Conservation (phyloP, 805 yeast genomes). For the Lachancea mirantina region DNA sequence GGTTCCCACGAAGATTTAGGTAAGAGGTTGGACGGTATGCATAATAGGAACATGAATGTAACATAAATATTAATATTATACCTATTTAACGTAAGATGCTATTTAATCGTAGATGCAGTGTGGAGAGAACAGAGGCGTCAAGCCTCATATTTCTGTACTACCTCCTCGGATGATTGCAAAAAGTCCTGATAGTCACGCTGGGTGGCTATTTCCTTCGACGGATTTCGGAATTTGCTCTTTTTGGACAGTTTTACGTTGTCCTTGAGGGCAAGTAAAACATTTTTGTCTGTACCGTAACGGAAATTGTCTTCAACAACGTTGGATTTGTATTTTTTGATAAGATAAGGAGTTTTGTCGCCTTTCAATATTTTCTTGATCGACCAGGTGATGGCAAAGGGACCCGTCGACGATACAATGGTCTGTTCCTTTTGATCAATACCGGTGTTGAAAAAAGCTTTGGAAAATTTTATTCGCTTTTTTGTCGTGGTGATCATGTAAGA, state of each 20-base stretch:
- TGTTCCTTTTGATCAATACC: constrained; percentile 60
- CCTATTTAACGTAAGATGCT: constrained; percentile 1
- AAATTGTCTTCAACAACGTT: constrained; percentile 72
- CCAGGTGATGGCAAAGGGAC: constrained; percentile 82
- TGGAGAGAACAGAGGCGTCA: neutral
- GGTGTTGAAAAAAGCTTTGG: constrained; percentile 71
- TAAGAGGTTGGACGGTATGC: constrained; percentile 10
- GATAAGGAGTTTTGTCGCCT: constrained; percentile 49
- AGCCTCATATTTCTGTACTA: constrained; percentile 1
- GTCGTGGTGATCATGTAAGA: constrained; percentile 51
- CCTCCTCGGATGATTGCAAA: constrained; percentile 6
- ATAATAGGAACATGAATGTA: no score
- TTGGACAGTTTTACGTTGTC: constrained; percentile 71
- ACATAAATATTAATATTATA: constrained; percentile 1
- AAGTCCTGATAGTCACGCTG: constrained; percentile 10
- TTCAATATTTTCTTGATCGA: constrained; percentile 51
- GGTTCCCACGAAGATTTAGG: constrained; percentile 32
- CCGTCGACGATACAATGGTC: constrained; percentile 67
- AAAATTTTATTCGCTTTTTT: constrained; percentile 46
- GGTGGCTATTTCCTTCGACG: constrained; percentile 43
- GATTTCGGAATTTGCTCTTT: constrained; percentile 50
- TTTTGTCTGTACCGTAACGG: constrained; percentile 62
- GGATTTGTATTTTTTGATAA: constrained; percentile 54
- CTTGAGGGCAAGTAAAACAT: constrained; percentile 65
- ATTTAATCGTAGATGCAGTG: constrained; percentile 5